Evolutionary conservation across 495 filamentous ascomycete genomes (phyloP).

Genomic region (Trichoderma asperelloides): DNA sequence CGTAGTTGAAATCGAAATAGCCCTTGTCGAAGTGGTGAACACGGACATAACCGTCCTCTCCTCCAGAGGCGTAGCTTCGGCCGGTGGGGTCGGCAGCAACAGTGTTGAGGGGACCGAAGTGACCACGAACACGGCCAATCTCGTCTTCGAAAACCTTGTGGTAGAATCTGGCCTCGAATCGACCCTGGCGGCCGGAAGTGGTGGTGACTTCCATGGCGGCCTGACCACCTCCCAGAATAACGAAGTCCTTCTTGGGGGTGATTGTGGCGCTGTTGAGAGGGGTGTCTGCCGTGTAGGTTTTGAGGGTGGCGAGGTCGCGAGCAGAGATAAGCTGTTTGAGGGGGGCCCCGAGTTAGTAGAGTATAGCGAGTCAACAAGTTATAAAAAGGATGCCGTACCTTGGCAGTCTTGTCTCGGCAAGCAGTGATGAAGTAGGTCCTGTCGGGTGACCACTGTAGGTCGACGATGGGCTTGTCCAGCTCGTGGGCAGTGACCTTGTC

Average conservation of each 20-base stretch:
- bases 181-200: conserved; percentile 84
- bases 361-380: conserved; percentile 10
- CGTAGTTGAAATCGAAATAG: conserved; percentile 98
- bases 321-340: conserved; percentile 59
- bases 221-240: conserved; percentile 95
- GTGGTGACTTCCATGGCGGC: conserved; percentile 99
- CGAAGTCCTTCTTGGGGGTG: conserved; percentile 89
- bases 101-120: conserved; percentile 83
- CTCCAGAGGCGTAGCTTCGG: conserved; percentile 84
- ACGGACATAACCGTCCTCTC: conserved; percentile 97
- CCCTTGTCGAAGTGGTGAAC: conserved; percentile 97
- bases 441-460: conserved; percentile 90
- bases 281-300: conserved; percentile 89
- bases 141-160: conserved; percentile 99
- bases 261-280: conserved; percentile 91
- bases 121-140: conserved; percentile 90
- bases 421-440: conserved; percentile 96
- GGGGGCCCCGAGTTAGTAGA: neutral
- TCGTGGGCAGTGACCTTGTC: conserved; percentile 77
- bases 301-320: conserved; percentile 79
- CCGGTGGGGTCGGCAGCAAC: conserved; percentile 84
- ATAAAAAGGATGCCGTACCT: conserved; percentile 42
- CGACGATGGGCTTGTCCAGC: conserved; percentile 72
- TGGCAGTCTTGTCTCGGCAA: conserved; percentile 94
- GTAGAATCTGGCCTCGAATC: conserved; percentile 98